A percentile compares a stretch with the other conserved stretches of the same genome.
These are phyloP conservation scores for Trypanosoma theileri DNA, from an alignment of 208 protist species.

Conservation along the genomic window DNA sequence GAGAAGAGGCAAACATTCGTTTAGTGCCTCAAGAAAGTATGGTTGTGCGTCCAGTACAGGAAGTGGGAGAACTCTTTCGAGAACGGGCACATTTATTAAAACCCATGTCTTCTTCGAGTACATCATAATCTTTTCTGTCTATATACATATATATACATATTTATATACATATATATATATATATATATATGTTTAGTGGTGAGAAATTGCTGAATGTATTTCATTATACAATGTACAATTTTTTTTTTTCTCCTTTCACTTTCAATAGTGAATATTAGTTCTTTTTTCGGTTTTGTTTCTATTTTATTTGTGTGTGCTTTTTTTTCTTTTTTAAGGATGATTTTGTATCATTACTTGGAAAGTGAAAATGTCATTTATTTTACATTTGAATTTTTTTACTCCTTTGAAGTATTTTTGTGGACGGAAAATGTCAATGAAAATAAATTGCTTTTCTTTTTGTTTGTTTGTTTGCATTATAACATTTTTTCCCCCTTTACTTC, in stretches of 20 bases:
- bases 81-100: neutral
- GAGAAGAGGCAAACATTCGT: neutral
- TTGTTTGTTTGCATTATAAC: neutral
- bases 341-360: neutral
- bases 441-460: neutral
- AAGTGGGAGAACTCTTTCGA: constrained; percentile 21
- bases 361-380: neutral
- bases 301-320: neutral
- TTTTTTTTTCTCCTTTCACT: too few species aligned
- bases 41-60: neutral
- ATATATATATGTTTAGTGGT: neutral
- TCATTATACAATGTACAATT: too few species aligned
- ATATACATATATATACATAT: neutral
- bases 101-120: neutral
- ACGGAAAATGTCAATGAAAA: neutral
- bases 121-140: neutral
- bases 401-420: neutral
- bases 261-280: neutral
- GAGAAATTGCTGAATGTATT: neutral
- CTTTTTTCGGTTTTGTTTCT: neutral
- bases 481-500: constrained; percentile 1
- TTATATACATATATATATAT: neutral
- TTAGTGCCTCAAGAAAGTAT: constrained; percentile 19
- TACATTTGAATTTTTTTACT: neutral
- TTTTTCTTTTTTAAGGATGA: neutral